Base-by-base conservation (phyloP, 2,329 filamentous ascomycete species). In the Elsinoe fawcettii region DNA sequence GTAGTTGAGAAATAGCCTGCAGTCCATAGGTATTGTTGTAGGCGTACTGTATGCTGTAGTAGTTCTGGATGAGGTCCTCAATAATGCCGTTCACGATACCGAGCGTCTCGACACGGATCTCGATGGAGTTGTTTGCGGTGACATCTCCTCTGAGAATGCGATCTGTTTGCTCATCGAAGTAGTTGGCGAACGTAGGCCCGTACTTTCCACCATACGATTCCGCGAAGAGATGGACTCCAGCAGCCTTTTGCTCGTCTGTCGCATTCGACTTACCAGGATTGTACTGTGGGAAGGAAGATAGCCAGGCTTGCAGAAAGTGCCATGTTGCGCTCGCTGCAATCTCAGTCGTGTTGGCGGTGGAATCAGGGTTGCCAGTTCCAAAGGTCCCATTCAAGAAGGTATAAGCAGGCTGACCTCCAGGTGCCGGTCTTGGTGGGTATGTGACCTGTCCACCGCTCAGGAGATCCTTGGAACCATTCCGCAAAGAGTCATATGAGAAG, bases 41-140 rank as follows among this genome's bases (percentile, higher is more conserved):
- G 8, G 80, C 80, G 67, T 84, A 85, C 6, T 69, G 66, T 1
- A 81, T 77, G 61, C 80, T 83, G 63, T 71, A 80, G 2, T 80
- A 78, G 2, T 74, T 73, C 69, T 89, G 84, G 1, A 83, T 75
- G 27, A 82, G 67, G 62, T 80, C 76, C 65, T 90, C 87, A 34
- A 90, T 74, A 61, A 85, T 81, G 11, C 85, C 86, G 67, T 90
- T 88, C 58, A 88, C 74, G 58, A 90, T 86, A 20, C 86, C 85
- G 0, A 90, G 70, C 0, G 85, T 81, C 12, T 73, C 74, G 7
- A 90, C 73, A 56, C 80, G 77, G 51, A 87, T 80, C 27, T 81
- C 77, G 9, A 85, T 70, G 1, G 80, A 83, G 34, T 70, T 74
- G 59, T 78, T 78, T 16, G 66, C 69, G 7, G 77, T 67, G 1